These are phyloP conservation scores for Alternaria sp. DNA, from an alignment of 2,329 filamentous ascomycete genomes.

Conservation along the genomic window DNA sequence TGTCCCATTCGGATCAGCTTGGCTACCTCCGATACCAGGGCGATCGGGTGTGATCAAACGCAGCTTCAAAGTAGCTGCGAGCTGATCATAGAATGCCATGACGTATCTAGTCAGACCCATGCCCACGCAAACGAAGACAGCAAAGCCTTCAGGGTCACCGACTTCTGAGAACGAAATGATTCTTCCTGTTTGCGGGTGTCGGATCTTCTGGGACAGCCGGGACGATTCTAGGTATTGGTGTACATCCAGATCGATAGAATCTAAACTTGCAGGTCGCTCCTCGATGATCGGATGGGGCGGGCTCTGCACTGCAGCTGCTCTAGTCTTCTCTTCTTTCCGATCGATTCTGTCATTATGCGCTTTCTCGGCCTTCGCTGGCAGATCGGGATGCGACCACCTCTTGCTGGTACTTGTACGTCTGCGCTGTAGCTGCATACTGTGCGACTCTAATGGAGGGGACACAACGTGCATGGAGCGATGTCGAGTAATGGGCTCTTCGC, in stretches of 20 bases:
- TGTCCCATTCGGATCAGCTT: slow-evolving; percentile 81
- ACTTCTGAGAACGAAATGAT: slow-evolving; percentile 96
- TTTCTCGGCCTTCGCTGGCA: slow-evolving; percentile 48
- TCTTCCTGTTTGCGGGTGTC: slow-evolving; percentile 83
- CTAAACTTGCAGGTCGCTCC: slow-evolving; percentile 77
- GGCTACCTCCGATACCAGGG: slow-evolving; percentile 91
- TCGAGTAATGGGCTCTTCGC: slow-evolving; percentile 37
- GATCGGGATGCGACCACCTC: slow-evolving; percentile 49
- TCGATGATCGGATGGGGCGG: slow-evolving; percentile 61
- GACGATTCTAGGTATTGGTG: slow-evolving; percentile 83
- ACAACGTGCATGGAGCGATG: slow-evolving; percentile 36
- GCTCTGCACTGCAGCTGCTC: slow-evolving; percentile 32
- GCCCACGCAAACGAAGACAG: slow-evolving; percentile 94
- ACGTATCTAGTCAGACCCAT: slow-evolving; percentile 98
- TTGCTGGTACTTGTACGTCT: slow-evolving; percentile 44
- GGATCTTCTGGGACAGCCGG: slow-evolving; percentile 84
- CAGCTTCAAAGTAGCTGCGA: slow-evolving; percentile 85
- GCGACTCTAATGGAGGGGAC: slow-evolving; percentile 25
- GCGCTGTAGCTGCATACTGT: slow-evolving; percentile 40
- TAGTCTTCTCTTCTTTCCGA: slow-evolving; percentile 23
- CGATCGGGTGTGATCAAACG: slow-evolving; percentile 92
- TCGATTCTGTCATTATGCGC: slow-evolving; percentile 43
- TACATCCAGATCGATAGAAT: slow-evolving; percentile 89
- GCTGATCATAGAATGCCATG: slow-evolving; percentile 95
- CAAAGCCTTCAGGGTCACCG: slow-evolving; percentile 87